A percentile compares a stretch with the other conserved stretches of the same genome.
Evolutionary conservation across 1,139 yeast species (phyloP).

Genomic region (Kodamaea anthophila): DNA sequence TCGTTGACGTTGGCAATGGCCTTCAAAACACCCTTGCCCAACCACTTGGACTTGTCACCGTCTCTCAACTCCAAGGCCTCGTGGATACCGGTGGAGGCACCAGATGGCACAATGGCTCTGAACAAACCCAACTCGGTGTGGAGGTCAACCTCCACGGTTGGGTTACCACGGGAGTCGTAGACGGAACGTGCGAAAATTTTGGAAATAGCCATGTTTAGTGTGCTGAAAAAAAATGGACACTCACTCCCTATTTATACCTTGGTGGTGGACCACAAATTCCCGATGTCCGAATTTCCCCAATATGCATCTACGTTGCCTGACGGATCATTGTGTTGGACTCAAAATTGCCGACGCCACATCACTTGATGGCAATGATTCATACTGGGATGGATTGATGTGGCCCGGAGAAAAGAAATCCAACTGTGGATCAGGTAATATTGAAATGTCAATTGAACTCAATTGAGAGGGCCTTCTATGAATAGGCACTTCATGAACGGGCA

Average conservation of each 20-base stretch:
- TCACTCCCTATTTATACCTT: constrained; percentile 3
- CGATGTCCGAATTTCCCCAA: constrained; percentile 6
- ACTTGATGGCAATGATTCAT: too few relatives aligned
- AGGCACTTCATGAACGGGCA: too few relatives aligned
- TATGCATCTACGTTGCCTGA: too few relatives aligned
- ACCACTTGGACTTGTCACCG: constrained; percentile 89
- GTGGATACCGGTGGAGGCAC: constrained; percentile 93
- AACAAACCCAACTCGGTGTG: constrained; percentile 80
- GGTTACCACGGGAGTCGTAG: constrained; percentile 98
- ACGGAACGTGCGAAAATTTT: constrained; percentile 87
- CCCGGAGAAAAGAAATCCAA: too few relatives aligned
- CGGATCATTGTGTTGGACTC: too few relatives aligned
- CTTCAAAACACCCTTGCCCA: constrained; percentile 90
- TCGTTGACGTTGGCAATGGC: constrained; percentile 91
- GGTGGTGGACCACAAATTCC: constrained; percentile 14
- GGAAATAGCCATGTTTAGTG: constrained; percentile 26
- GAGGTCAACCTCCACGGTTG: constrained; percentile 92
- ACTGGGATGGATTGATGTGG: too few relatives aligned
- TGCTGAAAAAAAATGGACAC: constrained; percentile 1
- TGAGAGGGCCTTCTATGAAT: too few relatives aligned
- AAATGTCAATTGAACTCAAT: too few relatives aligned
- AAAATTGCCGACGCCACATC: too few relatives aligned
- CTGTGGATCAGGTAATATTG: too few relatives aligned
- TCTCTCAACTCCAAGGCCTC: constrained; percentile 96
- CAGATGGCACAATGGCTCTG: constrained; percentile 95